phyloP scores from a whole-genome alignment of 1,284 basidiomycete genomes.

The Caloboletus firmus region DNA sequence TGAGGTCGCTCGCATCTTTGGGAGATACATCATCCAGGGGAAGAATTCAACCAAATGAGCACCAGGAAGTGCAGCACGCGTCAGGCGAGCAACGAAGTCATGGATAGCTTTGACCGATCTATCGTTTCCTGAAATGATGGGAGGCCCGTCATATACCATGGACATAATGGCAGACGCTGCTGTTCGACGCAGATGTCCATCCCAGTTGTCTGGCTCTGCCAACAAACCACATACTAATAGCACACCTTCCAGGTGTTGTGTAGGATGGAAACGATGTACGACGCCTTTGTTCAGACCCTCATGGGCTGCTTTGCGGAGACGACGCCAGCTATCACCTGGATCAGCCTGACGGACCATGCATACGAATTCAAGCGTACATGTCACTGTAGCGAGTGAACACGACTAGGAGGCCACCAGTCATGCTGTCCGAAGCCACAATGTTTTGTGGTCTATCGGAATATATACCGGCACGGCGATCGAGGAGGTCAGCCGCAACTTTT shows the following conservation, averaged over 20 bases:
- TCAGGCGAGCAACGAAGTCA: conserved; percentile 1
- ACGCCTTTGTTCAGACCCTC: too few relatives aligned
- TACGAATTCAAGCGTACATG: too few relatives aligned
- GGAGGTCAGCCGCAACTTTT: not conserved
- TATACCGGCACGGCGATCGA: too few relatives aligned
- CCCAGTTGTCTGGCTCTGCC: conserved; percentile 11
- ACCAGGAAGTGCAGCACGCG: conserved; percentile 3
- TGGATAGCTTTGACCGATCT: not conserved
- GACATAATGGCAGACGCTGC: conserved; percentile 4
- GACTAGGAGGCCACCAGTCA: conserved; percentile 8
- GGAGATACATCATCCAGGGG: conserved; percentile 12
- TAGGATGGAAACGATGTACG: conserved; percentile 8
- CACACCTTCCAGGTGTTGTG: conserved; percentile 8
- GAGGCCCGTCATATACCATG: conserved; percentile 8
- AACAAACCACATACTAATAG: conserved; percentile 10
- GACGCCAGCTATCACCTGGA: not conserved
- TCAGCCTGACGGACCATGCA: not conserved
- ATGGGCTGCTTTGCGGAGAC: conserved; percentile 7
- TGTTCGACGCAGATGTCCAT: conserved; percentile 9
- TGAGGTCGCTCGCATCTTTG: not conserved
- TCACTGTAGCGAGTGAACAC: not conserved
- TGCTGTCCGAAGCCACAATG: too few relatives aligned
- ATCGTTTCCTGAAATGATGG: conserved; percentile 4
- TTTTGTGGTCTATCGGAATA: too few relatives aligned
- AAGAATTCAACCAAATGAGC: conserved; percentile 15